Base-by-base conservation (phyloP, 139 green algal genomes). In the Tetradesmus lagerheimii region DNA sequence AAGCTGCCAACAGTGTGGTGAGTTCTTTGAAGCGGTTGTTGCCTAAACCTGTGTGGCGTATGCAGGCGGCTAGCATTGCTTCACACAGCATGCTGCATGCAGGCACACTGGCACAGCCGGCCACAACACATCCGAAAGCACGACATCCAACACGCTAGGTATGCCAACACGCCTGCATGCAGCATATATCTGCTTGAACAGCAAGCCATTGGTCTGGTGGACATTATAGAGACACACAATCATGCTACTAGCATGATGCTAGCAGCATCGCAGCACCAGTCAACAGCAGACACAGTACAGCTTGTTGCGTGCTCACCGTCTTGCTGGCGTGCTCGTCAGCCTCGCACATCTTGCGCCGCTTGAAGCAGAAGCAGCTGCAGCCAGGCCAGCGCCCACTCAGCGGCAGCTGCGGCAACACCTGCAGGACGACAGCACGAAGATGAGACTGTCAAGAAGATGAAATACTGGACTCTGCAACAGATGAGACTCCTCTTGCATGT, bases 321-420 rank as follows among this genome's bases (percentile, higher is more conserved):
- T 88, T 80, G 37, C 75, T 14, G 12, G 31, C 71, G 62, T 80
- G 64, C 39, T 80, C 38, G 29, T 88, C 83, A 2, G 25, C 45
- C 37, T 88, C 83, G 23, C 62, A 81, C 83, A 88, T 23, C 64
- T 88, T 80, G 64, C 83, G 83, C 35, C 83, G 71, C 64, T 88
- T 88, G 83, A 88, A 88, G 62, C 37, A 43, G 64, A 88, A 88
- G 43, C 62, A 80, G 83, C 25, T 57, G 83, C 83, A 88, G 64
- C 83, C 83, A 14, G 38, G 64, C 83, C 83, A 88, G 25, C 38
- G 37, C 25, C 64, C 38, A 41, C 83, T 88, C 9, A 88, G 64
- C n/a, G 83, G 83, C n/a, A 67, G 41, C 6, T 34, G 31, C 37
- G 38, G 16, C 25, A 88, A 34, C n/a, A 87, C 82, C 82, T 87